Evolutionary conservation across 306 rosid species (phyloP).

Genomic region (Crotalaria pallida): DNA sequence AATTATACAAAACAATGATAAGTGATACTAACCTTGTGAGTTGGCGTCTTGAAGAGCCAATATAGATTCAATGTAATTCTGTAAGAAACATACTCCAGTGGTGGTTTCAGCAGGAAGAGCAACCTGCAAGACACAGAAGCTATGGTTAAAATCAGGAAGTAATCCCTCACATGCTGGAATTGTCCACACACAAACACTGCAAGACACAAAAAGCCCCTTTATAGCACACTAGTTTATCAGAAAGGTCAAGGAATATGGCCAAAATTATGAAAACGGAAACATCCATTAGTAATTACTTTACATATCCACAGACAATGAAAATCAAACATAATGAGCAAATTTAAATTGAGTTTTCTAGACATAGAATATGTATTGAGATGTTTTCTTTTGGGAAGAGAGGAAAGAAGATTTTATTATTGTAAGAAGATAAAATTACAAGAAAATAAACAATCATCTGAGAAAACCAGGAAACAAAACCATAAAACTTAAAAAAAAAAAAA

Average conservation of each 20-base stretch:
- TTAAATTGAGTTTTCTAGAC: neutral
- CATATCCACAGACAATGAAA: neutral
- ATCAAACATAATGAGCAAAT: neutral
- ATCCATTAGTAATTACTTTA: neutral
- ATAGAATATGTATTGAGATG: neutral
- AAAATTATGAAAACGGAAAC: conserved; percentile 6
- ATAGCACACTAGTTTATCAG: neutral
- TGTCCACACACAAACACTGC: neutral
- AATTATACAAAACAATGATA: neutral
- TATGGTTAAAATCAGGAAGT: conserved; percentile 5
- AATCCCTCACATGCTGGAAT: neutral
- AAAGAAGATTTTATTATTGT: neutral
- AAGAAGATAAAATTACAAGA: neutral
- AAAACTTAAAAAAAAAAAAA: too few species aligned
- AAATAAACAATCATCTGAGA: neutral
- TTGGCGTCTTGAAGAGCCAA: conserved; percentile 92
- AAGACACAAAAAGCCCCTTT: neutral
- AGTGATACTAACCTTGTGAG: conserved; percentile 46
- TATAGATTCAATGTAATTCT: conserved; percentile 69
- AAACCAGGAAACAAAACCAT: neutral
- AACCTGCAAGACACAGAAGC: conserved; percentile 50
- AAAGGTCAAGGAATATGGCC: neutral
- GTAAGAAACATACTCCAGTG: conserved; percentile 67
- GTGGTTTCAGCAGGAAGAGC: conserved; percentile 95
- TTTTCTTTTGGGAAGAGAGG: neutral